Evolutionary conservation across 306 rosid genomes (phyloP).

Genomic region (Sophora flavescens): DNA sequence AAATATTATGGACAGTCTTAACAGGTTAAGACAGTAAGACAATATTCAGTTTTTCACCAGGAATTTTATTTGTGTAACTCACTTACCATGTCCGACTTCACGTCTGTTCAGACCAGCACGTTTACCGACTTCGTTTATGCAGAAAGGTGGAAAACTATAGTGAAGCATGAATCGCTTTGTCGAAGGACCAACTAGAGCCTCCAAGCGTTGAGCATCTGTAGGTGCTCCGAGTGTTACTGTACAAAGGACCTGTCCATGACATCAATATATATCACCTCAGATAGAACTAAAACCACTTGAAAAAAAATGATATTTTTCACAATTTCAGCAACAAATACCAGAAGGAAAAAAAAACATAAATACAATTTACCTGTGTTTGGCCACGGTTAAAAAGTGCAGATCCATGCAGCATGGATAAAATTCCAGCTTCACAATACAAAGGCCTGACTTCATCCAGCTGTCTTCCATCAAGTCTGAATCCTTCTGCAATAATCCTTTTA

Average conservation of each 20-base stretch:
- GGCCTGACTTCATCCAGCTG: slow-evolving; percentile 96
- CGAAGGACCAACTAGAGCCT: slow-evolving; percentile 87
- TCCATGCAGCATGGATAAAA: slow-evolving; percentile 78
- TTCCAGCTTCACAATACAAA: slow-evolving; percentile 85
- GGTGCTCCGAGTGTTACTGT: slow-evolving; percentile 98
- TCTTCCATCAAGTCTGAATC: slow-evolving; percentile 90
- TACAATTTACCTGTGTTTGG: slow-evolving; percentile 81
- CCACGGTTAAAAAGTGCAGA: slow-evolving; percentile 92
- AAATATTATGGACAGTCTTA: slow-evolving; percentile 10
- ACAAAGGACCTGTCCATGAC: slow-evolving; percentile 77
- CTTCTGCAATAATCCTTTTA: slow-evolving; percentile 81
- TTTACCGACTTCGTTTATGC: slow-evolving; percentile 93
- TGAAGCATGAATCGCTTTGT: slow-evolving; percentile 97
- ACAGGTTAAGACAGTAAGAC: not conserved
- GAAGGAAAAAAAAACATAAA: not conserved
- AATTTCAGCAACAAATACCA: slow-evolving; percentile 31
- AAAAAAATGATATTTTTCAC: slow-evolving; percentile 1
- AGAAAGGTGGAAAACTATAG: slow-evolving; percentile 95
- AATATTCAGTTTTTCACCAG: not conserved
- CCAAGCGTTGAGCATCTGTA: slow-evolving; percentile 89
- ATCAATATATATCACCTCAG: slow-evolving; percentile 41
- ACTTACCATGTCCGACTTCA: slow-evolving; percentile 98
- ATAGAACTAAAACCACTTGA: slow-evolving; percentile 33
- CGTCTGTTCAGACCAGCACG: slow-evolving; percentile 93
- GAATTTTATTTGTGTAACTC: not conserved